Percentiles rank a stretch among this genome's conserved stretches.
Evolutionary conservation across 441 rosid genomes (phyloP).

Genomic region (Populus trichocarpa): DNA sequence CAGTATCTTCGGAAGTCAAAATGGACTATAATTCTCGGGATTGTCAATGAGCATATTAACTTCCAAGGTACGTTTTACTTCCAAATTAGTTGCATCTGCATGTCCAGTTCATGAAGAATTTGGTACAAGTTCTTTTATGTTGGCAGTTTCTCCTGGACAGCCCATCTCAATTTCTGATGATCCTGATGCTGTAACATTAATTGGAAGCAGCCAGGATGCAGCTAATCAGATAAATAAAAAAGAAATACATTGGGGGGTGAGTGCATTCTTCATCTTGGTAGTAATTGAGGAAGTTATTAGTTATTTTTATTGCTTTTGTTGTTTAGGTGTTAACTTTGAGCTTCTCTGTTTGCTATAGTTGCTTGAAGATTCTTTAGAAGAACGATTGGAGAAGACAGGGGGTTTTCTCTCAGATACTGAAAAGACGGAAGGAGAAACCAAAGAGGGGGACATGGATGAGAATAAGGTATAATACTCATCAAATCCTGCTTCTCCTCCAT

Average conservation of each 20-base stretch:
- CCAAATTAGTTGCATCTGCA: not conserved
- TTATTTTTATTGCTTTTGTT: not conserved
- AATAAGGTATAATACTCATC: slow-evolving; percentile 55
- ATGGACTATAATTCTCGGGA: slow-evolving; percentile 83
- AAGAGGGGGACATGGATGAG: slow-evolving; percentile 82
- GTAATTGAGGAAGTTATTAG: not conserved
- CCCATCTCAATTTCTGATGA: slow-evolving; percentile 84
- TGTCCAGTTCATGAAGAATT: not conserved
- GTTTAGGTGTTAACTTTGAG: slow-evolving; percentile 10
- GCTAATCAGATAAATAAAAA: slow-evolving; percentile 73
- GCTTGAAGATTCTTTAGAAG: slow-evolving; percentile 95
- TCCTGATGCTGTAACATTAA: slow-evolving; percentile 68
- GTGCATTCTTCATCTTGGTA: slow-evolving; percentile 16
- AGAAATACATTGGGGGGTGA: slow-evolving; percentile 97
- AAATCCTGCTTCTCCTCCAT: not conserved
- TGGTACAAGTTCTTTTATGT: slow-evolving; percentile 9
- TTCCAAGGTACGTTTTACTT: slow-evolving; percentile 61
- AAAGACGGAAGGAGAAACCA: slow-evolving; percentile 74
- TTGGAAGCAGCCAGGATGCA: slow-evolving; percentile 70
- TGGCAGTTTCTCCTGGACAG: slow-evolving; percentile 90
- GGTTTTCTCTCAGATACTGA: slow-evolving; percentile 76
- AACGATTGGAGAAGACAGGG: slow-evolving; percentile 79
- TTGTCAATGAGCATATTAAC: slow-evolving; percentile 85
- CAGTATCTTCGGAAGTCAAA: slow-evolving; percentile 82
- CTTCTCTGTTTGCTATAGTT: slow-evolving; percentile 42